These are phyloP conservation scores for Epichloe brachyelytri DNA, from an alignment of 2,329 filamentous ascomycete genomes.

Conservation along the genomic window DNA sequence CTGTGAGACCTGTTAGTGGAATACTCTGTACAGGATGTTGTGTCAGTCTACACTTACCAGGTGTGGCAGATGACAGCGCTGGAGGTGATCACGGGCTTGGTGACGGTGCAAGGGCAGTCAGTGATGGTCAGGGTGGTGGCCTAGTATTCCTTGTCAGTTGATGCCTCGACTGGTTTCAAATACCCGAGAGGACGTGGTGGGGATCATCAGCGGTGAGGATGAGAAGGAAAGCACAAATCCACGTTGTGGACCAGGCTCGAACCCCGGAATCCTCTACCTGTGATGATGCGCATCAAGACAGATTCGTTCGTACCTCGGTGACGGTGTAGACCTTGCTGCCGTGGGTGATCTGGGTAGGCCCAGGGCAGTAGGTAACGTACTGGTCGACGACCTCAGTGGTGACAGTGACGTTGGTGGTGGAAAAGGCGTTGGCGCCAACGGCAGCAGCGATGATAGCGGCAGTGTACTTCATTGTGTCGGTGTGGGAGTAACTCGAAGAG, in stretches of 20 bases:
- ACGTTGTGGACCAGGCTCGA: no score
- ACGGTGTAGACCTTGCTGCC: slow-evolving; percentile 56
- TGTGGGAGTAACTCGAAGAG: slow-evolving; percentile 28
- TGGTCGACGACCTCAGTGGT: slow-evolving; percentile 53
- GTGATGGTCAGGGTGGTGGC: slow-evolving; percentile 59
- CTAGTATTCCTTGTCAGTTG: slow-evolving; percentile 17
- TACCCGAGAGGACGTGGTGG: neutral
- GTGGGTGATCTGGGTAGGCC: slow-evolving; percentile 49
- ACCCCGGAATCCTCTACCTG: no score
- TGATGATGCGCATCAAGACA: no score
- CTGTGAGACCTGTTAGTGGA: slow-evolving; percentile 8
- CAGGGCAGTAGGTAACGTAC: slow-evolving; percentile 62
- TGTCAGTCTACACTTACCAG: slow-evolving; percentile 28
- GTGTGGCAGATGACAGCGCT: slow-evolving; percentile 39
- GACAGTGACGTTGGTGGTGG: slow-evolving; percentile 34
- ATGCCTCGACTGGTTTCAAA: neutral
- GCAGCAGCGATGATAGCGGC: slow-evolving; percentile 38
- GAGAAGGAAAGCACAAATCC: neutral
- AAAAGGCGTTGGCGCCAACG: slow-evolving; percentile 13
- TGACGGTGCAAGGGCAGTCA: slow-evolving; percentile 58
- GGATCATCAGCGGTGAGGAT: neutral
- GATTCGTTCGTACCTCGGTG: slow-evolving; percentile 36
- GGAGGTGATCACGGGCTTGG: slow-evolving; percentile 42
- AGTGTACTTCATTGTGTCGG: slow-evolving; percentile 54
- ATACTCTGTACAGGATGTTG: neutral